Conservation (phyloP, 768 basidiomycete genomes). For the Leccinum variicolor region DNA sequence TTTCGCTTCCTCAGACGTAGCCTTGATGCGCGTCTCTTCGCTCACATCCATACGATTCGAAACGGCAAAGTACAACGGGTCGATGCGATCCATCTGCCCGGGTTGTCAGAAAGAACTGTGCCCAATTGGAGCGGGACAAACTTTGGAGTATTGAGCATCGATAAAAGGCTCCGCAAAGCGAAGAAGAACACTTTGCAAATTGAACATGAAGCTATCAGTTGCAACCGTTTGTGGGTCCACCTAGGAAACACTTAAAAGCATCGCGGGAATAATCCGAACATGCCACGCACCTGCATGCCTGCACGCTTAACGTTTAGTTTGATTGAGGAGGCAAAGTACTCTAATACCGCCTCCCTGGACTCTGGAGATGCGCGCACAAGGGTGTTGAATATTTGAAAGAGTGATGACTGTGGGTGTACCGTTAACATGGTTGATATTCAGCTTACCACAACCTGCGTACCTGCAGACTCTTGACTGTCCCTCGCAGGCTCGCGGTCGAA, state of each 20-base stretch:
- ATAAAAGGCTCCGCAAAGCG: constrained; percentile 93
- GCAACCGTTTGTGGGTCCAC: constrained; percentile 86
- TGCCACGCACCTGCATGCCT: constrained; percentile 74
- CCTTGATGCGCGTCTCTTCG: constrained; percentile 94
- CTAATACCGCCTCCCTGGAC: constrained; percentile 76
- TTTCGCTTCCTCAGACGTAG: constrained; percentile 82
- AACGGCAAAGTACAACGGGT: constrained; percentile 73
- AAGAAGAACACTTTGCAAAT: constrained; percentile 77
- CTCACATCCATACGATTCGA: constrained; percentile 69
- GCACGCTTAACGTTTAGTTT: constrained; percentile 79
- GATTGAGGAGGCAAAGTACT: constrained; percentile 75
- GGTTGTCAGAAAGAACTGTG: constrained; percentile 3
- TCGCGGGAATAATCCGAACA: background rate
- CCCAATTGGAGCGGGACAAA: constrained; percentile 23
- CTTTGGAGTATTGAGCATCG: constrained; percentile 88
- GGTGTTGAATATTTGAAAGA: constrained; percentile 86
- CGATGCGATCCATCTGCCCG: constrained; percentile 83
- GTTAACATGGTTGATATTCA: background rate
- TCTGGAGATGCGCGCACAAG: constrained; percentile 82
- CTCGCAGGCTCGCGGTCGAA: constrained; percentile 81
- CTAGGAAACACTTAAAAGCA: constrained; percentile 31
- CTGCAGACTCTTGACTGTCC: constrained; percentile 82
- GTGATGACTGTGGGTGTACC: constrained; percentile 40
- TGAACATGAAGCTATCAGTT: constrained; percentile 90
- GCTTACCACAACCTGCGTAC: constrained; percentile 32